A percentile compares a stretch with the other conserved stretches of the same genome.
Conservation (phyloP, 306 rosid genomes). For the Sphenostylis stenocarpa region DNA sequence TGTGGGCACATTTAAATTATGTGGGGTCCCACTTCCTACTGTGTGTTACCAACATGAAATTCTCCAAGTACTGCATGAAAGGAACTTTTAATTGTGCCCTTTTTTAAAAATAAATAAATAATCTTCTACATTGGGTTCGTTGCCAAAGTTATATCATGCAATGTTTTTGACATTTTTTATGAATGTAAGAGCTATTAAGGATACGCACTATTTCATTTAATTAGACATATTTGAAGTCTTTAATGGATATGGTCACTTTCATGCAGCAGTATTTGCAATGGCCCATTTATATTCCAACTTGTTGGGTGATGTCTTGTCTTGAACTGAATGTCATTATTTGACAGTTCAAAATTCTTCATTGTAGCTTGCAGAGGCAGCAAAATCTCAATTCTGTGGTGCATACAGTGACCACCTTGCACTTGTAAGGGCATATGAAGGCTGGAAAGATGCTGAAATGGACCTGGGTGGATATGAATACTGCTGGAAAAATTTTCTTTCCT, state of each 20-base stretch:
- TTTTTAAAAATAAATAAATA: not conserved
- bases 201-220: not conserved
- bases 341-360: conserved; percentile 30
- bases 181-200: not conserved
- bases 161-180: not conserved
- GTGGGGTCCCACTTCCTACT: not conserved
- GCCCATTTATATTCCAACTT: not conserved
- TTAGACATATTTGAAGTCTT: not conserved
- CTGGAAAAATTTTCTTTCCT: conserved; percentile 91
- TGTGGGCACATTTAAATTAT: not conserved
- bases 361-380: conserved; percentile 97
- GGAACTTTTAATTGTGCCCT: not conserved
- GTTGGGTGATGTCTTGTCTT: conserved; percentile 20
- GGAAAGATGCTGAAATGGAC: conserved; percentile 84
- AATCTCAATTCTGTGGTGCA: conserved; percentile 72
- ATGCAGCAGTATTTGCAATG: not conserved
- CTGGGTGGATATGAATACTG: conserved; percentile 82
- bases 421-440: conserved; percentile 80
- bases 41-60: not conserved
- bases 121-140: not conserved
- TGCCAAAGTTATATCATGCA: not conserved
- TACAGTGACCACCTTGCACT: conserved; percentile 94
- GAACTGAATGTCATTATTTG: conserved; percentile 33
- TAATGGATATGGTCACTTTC: not conserved
- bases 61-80: not conserved